Percentiles rank a stretch among this genome's conserved stretches.
Evolutionary conservation across 495 filamentous ascomycete species (phyloP).

Genomic region (Delitschia confertaspora): DNA sequence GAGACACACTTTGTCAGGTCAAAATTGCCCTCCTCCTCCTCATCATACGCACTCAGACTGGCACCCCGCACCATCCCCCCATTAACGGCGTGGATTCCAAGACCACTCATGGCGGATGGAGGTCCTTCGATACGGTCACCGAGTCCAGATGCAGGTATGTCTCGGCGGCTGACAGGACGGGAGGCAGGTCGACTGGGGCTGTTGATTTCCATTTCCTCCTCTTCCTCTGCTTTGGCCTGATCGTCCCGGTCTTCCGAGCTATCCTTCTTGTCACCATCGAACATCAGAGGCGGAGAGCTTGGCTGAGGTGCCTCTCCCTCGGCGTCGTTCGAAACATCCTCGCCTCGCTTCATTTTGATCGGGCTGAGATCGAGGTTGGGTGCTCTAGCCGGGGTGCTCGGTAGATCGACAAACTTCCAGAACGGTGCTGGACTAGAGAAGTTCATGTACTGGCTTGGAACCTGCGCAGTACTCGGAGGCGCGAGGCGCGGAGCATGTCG

Average conservation of each 20-base stretch:
- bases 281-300: conserved; percentile 24
- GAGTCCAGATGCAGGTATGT: conserved; percentile 6
- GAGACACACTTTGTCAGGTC: conserved; percentile 56
- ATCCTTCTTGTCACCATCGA: conserved; percentile 6
- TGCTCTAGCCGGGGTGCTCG: conserved; percentile 67
- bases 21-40: conserved; percentile 48
- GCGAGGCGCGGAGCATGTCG: conserved; percentile 75
- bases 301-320: conserved; percentile 21
- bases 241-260: conserved; percentile 1
- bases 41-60: conserved; percentile 33
- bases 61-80: conserved; percentile 24
- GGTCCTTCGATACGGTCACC: conserved; percentile 10
- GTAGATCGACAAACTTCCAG: conserved; percentile 76
- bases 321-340: conserved; percentile 7
- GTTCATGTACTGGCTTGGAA: conserved; percentile 90
- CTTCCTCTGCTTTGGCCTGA: conserved; percentile 15
- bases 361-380: conserved; percentile 51
- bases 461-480: conserved; percentile 78
- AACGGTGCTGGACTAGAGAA: conserved; percentile 95
- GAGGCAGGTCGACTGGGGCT: conserved; percentile 28
- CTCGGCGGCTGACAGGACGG: conserved; percentile 22
- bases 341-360: conserved; percentile 28
- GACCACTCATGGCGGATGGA: conserved; percentile 10
- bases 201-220: conserved; percentile 19
- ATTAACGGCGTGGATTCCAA: background rate